A percentile compares a stretch with the other conserved stretches of the same genome.
Conservation (phyloP, 2,329 filamentous ascomycete genomes). For the Aspergillus sergii region DNA sequence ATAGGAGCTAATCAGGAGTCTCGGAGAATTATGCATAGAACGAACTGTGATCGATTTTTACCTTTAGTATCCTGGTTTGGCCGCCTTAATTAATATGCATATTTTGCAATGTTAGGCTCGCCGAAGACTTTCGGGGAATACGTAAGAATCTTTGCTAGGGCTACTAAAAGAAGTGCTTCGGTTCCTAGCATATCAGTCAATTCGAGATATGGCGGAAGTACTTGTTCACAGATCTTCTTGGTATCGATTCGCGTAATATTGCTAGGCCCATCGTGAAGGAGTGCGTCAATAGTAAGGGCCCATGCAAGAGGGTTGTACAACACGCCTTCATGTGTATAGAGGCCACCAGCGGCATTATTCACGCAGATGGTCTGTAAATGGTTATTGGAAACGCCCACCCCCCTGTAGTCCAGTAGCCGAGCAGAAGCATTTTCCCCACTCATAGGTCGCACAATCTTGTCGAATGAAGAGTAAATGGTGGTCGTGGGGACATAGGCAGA, state of each 20-base stretch:
- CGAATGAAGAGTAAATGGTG: slow-evolving; percentile 53
- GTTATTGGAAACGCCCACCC: slow-evolving; percentile 54
- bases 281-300: slow-evolving; percentile 50
- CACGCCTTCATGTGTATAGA: slow-evolving; percentile 56
- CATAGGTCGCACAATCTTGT: slow-evolving; percentile 58
- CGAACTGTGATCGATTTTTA: too few species aligned
- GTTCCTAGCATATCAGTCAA: slow-evolving; percentile 51
- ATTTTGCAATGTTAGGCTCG: slow-evolving; percentile 48
- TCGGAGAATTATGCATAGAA: too few species aligned
- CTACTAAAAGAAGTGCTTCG: slow-evolving; percentile 45
- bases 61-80: background rate
- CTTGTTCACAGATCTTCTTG: slow-evolving; percentile 42
- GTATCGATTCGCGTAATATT: slow-evolving; percentile 43
- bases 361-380: slow-evolving; percentile 52
- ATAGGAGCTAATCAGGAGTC: background rate
- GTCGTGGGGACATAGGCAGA: slow-evolving; percentile 60
- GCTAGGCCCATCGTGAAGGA: slow-evolving; percentile 52
- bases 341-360: slow-evolving; percentile 39
- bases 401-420: slow-evolving; percentile 40
- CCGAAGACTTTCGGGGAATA: slow-evolving; percentile 36
- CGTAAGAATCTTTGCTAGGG: slow-evolving; percentile 36
- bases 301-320: slow-evolving; percentile 52
- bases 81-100: slow-evolving; percentile 30
- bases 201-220: slow-evolving; percentile 24
- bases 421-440: slow-evolving; percentile 51